phyloP scores from a whole-genome alignment of 108 stramenopile species.

The Nannochloropsis granulata region DNA sequence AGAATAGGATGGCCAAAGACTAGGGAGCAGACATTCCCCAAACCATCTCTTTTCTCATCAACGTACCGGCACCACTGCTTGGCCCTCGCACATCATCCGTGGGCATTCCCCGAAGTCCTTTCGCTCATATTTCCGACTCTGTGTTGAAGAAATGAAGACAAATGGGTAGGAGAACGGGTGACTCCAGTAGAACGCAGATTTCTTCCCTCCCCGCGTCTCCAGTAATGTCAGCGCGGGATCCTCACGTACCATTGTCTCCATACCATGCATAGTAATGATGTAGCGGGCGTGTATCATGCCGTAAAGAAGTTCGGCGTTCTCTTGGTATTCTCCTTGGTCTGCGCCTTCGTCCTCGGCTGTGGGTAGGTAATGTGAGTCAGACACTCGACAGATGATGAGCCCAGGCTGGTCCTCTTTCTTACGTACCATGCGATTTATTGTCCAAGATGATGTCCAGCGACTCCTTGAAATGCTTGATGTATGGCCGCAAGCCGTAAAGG shows the following conservation, averaged over 20 bases:
- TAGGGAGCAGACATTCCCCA: background rate
- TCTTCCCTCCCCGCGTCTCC: background rate
- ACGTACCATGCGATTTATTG: slow-evolving; percentile 8
- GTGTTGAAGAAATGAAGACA: background rate
- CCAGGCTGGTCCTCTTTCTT: background rate
- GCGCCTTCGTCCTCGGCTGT: background rate
- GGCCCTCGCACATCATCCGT: slow-evolving; percentile 63
- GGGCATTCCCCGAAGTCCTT: slow-evolving; percentile 85
- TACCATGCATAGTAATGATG: slow-evolving; percentile 76
- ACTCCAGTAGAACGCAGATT: background rate
- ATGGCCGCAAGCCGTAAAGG: slow-evolving; percentile 67
- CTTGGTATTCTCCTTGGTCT: background rate
- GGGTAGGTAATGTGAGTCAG: background rate
- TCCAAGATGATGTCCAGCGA: slow-evolving; percentile 79
- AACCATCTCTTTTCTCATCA: background rate
- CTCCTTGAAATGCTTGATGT: slow-evolving; percentile 69
- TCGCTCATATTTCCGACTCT: slow-evolving; percentile 51
- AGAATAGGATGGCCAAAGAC: background rate
- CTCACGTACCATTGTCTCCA: slow-evolving; percentile 57
- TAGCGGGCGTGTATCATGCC: slow-evolving; percentile 84
- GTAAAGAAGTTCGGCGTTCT: slow-evolving; percentile 42
- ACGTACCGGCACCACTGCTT: slow-evolving; percentile 60
- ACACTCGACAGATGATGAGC: background rate
- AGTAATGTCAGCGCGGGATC: background rate
- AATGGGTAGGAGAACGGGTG: background rate